Conservation (phyloP, 1,284 basidiomycete genomes). For the Cutaneotrichosporon spelunceum region DNA sequence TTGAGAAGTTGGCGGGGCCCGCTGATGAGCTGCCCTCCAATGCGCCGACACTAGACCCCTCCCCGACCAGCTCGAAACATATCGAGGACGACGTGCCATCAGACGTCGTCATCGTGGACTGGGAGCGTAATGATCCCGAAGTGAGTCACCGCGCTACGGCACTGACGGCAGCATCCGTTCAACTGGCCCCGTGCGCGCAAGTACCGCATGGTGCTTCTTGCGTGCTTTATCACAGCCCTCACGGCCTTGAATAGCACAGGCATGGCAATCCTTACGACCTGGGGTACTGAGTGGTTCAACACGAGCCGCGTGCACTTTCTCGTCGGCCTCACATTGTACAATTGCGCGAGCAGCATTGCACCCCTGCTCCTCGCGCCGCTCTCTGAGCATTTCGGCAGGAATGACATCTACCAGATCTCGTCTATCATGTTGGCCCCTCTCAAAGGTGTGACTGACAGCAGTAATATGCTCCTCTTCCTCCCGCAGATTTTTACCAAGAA, state of each 20-base stretch:
- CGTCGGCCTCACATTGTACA: slow-evolving; percentile 28
- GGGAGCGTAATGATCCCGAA: slow-evolving; percentile 1
- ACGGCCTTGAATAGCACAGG: slow-evolving; percentile 31
- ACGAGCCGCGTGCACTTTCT: slow-evolving; percentile 28
- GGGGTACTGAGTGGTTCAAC: slow-evolving; percentile 33
- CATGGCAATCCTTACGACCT: slow-evolving; percentile 26
- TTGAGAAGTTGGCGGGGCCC: neutral
- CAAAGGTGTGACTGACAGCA: neutral
- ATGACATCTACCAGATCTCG: slow-evolving; percentile 40
- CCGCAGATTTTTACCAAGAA: slow-evolving; percentile 43
- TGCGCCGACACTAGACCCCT: neutral
- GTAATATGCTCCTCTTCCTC: slow-evolving; percentile 39
- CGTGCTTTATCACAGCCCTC: slow-evolving; percentile 29
- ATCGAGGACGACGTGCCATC: neutral
- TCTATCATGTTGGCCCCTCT: slow-evolving; percentile 4
- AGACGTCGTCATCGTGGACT: neutral
- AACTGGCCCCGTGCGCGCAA: slow-evolving; percentile 37
- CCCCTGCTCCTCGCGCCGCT: slow-evolving; percentile 44
- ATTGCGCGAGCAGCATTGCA: slow-evolving; percentile 37
- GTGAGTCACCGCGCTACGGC: neutral
- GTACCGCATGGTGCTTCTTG: slow-evolving; percentile 26
- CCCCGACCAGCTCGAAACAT: neutral
- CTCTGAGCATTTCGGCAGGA: slow-evolving; percentile 43
- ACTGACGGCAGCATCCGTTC: slow-evolving; percentile 18
- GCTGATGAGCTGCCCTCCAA: neutral